Evolutionary conservation across 2,329 filamentous ascomycete genomes (phyloP).

Genomic region (Bipolaris victoriae): DNA sequence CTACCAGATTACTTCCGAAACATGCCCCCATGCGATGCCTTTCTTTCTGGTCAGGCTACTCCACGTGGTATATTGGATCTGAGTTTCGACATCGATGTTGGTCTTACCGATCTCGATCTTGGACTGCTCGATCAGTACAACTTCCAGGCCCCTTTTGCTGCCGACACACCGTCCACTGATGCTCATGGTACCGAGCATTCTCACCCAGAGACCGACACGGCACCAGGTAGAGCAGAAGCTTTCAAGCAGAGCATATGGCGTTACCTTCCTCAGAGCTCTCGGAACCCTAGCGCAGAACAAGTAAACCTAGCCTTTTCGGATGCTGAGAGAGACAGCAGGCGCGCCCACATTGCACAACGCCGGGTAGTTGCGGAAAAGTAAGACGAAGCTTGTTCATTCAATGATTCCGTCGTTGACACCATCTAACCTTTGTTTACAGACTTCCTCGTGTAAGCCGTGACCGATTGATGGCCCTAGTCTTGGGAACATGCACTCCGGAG

Average conservation of each 20-base stretch:
- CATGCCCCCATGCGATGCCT: slow-evolving; percentile 38
- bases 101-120: slow-evolving; percentile 54
- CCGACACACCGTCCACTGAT: slow-evolving; percentile 34
- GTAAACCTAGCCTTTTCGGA: slow-evolving; percentile 50
- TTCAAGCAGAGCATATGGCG: slow-evolving; percentile 56
- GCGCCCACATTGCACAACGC: slow-evolving; percentile 45
- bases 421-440: background rate
- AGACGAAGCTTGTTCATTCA: background rate
- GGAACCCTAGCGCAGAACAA: slow-evolving; percentile 38
- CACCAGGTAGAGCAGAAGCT: slow-evolving; percentile 35
- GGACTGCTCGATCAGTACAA: slow-evolving; percentile 55
- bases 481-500: slow-evolving; percentile 63
- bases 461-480: slow-evolving; percentile 67
- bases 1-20: slow-evolving; percentile 40
- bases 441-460: slow-evolving; percentile 57
- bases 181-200: slow-evolving; percentile 24
- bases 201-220: slow-evolving; percentile 26
- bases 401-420: background rate
- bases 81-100: slow-evolving; percentile 54
- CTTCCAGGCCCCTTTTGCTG: slow-evolving; percentile 52
- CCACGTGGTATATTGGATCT: slow-evolving; percentile 55
- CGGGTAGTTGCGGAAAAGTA: slow-evolving; percentile 50
- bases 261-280: slow-evolving; percentile 47
- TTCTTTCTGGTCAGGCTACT: slow-evolving; percentile 49
- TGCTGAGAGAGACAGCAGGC: slow-evolving; percentile 39